A percentile compares a stretch with the other conserved stretches of the same genome.
These are phyloP conservation scores for Xylaria acuta DNA, from an alignment of 495 filamentous ascomycete genomes.

Conservation along the genomic window DNA sequence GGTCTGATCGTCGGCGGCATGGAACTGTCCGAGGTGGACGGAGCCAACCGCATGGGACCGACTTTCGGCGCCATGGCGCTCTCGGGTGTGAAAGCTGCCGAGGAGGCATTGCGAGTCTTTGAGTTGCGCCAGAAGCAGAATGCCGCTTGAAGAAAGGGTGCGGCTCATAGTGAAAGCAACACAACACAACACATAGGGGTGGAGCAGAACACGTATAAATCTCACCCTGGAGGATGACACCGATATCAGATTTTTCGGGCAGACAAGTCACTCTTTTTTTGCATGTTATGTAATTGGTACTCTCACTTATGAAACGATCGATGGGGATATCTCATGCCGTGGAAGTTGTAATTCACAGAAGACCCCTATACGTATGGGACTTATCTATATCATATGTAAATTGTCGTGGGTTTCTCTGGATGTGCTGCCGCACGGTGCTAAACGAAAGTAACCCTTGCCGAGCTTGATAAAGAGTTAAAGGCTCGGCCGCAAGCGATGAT, in stretches of 20 bases:
- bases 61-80: constrained; percentile 75
- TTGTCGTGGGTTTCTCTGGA: no score
- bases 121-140: constrained; percentile 69
- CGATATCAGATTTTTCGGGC: background rate
- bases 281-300: background rate
- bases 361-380: no score
- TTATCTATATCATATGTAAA: no score
- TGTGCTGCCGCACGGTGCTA: no score
- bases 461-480: no score
- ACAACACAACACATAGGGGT: background rate
- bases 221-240: background rate
- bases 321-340: no score
- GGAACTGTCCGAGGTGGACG: constrained; percentile 90
- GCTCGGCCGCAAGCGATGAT: no score
- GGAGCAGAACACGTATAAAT: background rate
- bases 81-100: constrained; percentile 84
- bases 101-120: constrained; percentile 79
- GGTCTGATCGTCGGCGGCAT: constrained; percentile 92
- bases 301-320: no score
- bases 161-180: no score
- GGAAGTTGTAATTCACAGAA: no score
- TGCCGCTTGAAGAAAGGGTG: constrained; percentile 23
- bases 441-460: no score
- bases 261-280: constrained; percentile 14
- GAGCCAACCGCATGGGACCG: constrained; percentile 77